Evolutionary conservation across 345 rosid species (phyloP).

Genomic region (Euphorbia pulcherrima): DNA sequence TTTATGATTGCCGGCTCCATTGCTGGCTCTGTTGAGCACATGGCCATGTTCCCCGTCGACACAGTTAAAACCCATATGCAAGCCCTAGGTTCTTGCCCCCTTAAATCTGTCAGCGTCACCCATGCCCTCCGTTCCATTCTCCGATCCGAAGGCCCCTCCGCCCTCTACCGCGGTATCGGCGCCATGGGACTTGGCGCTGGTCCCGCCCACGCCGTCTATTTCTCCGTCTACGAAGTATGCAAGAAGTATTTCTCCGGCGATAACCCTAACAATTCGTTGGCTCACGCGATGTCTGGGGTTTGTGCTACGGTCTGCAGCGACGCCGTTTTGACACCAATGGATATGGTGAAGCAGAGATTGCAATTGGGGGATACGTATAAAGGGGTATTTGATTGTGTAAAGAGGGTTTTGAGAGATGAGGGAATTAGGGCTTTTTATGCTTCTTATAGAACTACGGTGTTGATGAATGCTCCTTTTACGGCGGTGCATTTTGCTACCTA

Average conservation of each 20-base stretch:
- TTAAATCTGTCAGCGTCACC: conserved; percentile 64
- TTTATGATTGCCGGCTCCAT: conserved; percentile 93
- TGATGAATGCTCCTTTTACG: conserved; percentile 96
- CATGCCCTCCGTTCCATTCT: conserved; percentile 76
- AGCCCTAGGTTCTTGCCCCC: conserved; percentile 89
- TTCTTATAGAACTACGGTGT: conserved; percentile 85
- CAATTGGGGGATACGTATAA: conserved; percentile 66
- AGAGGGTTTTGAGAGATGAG: conserved; percentile 70
- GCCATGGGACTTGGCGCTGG: conserved; percentile 99
- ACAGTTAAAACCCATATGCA: conserved; percentile 97
- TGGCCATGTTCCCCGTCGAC: conserved; percentile 99
- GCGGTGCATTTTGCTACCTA: conserved; percentile 88
- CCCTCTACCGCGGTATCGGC: conserved; percentile 82
- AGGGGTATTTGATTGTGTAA: conserved; percentile 78
- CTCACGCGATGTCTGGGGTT: conserved; percentile 84
- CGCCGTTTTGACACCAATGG: conserved; percentile 95
- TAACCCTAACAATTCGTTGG: conserved; percentile 65
- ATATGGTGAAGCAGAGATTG: conserved; percentile 95
- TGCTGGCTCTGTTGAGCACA: conserved; percentile 90
- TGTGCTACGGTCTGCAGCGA: conserved; percentile 90
- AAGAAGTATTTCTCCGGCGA: conserved; percentile 65
- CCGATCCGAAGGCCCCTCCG: conserved; percentile 61
- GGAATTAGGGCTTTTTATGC: conserved; percentile 85
- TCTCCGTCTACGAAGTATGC: conserved; percentile 76
- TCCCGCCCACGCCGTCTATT: conserved; percentile 98